A percentile compares a stretch with the other conserved stretches of the same genome.
phyloP scores from a whole-genome alignment of 495 filamentous ascomycete species.

The Penicillium tannophilum region DNA sequence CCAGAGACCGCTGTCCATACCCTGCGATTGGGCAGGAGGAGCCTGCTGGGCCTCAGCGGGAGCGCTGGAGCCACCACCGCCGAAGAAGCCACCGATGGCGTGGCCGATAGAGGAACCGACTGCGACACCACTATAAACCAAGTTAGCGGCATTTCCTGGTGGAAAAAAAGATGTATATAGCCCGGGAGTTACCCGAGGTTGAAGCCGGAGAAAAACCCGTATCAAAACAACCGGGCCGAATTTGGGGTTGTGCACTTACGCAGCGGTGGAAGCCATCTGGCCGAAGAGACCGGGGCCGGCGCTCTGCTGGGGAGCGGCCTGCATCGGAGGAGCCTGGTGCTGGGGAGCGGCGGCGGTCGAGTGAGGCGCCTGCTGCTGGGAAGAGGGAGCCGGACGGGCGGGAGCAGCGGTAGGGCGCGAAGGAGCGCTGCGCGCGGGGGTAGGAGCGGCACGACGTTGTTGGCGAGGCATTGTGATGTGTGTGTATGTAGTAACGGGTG shows the following conservation, averaged over 20 bases:
- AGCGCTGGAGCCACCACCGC: constrained; percentile 62
- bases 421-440: constrained; percentile 60
- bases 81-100: constrained; percentile 84
- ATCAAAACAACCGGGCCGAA: background rate
- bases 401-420: constrained; percentile 69
- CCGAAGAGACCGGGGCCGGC: constrained; percentile 75
- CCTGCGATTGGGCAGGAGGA: constrained; percentile 38
- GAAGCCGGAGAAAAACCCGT: background rate
- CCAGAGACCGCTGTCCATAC: constrained; percentile 53
- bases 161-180: background rate
- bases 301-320: constrained; percentile 54
- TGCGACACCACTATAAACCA: constrained; percentile 84
- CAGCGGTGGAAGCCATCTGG: constrained; percentile 85
- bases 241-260: constrained; percentile 53
- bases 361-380: constrained; percentile 54
- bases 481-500: constrained; percentile 15
- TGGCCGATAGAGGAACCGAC: constrained; percentile 94
- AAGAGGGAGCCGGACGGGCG: constrained; percentile 57
- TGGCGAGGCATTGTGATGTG: constrained; percentile 73
- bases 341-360: constrained; percentile 67
- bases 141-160: constrained; percentile 9
- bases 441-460: constrained; percentile 61
- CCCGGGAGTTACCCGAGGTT: constrained; percentile 18
- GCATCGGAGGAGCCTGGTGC: constrained; percentile 47
- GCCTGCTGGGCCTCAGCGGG: constrained; percentile 58